Percentiles rank a stretch among this genome's conserved stretches.
Evolutionary conservation across 768 basidiomycete species (phyloP).

Genomic region (Hemileccinum impolitum): DNA sequence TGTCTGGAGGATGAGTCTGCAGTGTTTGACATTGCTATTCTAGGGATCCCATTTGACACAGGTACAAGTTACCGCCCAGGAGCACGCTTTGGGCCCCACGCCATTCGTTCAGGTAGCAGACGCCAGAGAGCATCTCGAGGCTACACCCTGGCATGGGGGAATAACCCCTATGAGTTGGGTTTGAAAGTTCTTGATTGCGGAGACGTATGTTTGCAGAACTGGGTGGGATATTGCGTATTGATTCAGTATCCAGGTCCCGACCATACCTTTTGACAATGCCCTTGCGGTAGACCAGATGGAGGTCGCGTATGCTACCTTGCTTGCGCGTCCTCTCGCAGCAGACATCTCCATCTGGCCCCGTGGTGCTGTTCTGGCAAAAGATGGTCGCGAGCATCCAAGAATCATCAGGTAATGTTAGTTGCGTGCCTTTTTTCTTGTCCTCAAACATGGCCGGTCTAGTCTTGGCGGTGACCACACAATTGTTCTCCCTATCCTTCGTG

Average conservation of each 20-base stretch:
- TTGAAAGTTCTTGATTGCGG: constrained; percentile 76
- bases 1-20: constrained; percentile 22
- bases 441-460: constrained; percentile 10
- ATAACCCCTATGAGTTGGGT: constrained; percentile 58
- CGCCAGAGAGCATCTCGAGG: constrained; percentile 57
- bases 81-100: constrained; percentile 85
- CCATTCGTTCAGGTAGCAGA: constrained; percentile 76
- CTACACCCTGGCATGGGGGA: constrained; percentile 71
- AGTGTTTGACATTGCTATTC: constrained; percentile 58
- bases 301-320: constrained; percentile 74
- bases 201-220: constrained; percentile 46
- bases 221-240: neutral
- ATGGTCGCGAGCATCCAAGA: constrained; percentile 66
- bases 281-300: constrained; percentile 86
- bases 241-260: constrained; percentile 52
- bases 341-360: constrained; percentile 18
- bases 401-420: constrained; percentile 54
- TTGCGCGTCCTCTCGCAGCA: constrained; percentile 50
- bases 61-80: constrained; percentile 54
- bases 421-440: neutral
- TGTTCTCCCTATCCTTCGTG: constrained; percentile 79
- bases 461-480: constrained; percentile 90
- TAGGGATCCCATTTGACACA: constrained; percentile 82
- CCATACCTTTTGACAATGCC: constrained; percentile 77
- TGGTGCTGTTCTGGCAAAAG: constrained; percentile 42